Evolutionary conservation across 805 yeast species (phyloP).

Genomic region (Dipodascus geniculatus): DNA sequence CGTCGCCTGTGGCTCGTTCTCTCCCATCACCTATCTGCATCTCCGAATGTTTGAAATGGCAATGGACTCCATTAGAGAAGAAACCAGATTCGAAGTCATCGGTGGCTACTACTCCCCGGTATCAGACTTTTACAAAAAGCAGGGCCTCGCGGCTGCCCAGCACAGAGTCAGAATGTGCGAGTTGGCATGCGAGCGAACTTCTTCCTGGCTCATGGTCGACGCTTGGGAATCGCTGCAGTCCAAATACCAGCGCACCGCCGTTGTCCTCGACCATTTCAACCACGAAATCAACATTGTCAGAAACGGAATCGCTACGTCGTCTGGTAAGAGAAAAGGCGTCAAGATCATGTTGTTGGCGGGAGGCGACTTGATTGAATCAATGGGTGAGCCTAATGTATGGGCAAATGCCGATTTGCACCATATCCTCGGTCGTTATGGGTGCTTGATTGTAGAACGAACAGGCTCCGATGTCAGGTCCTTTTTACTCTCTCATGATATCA

Average conservation of each 20-base stretch:
- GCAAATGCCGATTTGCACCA: constrained; percentile 92
- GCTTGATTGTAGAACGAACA: constrained; percentile 91
- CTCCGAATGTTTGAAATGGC: constrained; percentile 99
- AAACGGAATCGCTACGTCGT: constrained; percentile 57
- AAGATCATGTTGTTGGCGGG: constrained; percentile 96
- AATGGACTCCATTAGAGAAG: constrained; percentile 80
- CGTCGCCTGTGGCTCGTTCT: constrained; percentile 95
- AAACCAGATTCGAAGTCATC: constrained; percentile 85
- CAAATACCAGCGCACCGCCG: constrained; percentile 83
- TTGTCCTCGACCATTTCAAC: constrained; percentile 92
- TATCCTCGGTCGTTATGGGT: constrained; percentile 90
- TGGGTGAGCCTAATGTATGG: constrained; percentile 99
- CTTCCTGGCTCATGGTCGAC: constrained; percentile 97
- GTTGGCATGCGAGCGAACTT: constrained; percentile 91
- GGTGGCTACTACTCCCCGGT: constrained; percentile 97
- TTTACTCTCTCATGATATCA: constrained; percentile 84
- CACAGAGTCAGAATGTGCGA: constrained; percentile 98
- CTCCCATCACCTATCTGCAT: constrained; percentile 91
- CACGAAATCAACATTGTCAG: constrained; percentile 85
- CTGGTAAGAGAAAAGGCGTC: constrained; percentile 53
- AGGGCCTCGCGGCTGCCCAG: constrained; percentile 77
- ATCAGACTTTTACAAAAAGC: constrained; percentile 76
- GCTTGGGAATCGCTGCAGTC: constrained; percentile 97
- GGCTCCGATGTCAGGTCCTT: constrained; percentile 93
- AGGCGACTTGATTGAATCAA: constrained; percentile 92